Percentiles rank a stretch among this genome's conserved stretches.
Evolutionary conservation across 352 stramenopile species (phyloP).

Genomic region (Phytophthora sansomeana): DNA sequence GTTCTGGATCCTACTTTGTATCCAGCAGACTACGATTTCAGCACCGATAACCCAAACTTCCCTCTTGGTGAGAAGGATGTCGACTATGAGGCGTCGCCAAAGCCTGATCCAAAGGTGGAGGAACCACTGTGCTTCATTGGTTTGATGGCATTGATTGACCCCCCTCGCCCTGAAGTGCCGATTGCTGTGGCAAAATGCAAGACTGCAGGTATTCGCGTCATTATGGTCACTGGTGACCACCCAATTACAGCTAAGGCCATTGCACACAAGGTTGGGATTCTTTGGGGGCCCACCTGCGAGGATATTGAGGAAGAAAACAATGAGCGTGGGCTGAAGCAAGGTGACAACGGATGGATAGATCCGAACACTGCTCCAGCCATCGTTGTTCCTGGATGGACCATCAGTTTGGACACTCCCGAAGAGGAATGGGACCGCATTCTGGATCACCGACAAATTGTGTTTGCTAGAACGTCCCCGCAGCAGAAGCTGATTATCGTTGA

Average conservation of each 20-base stretch:
- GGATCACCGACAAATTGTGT: conserved; percentile 93
- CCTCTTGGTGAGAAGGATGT: conserved; percentile 86
- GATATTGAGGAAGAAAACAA: conserved; percentile 86
- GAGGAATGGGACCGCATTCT: conserved; percentile 91
- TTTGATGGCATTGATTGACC: conserved; percentile 96
- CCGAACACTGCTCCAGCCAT: conserved; percentile 78
- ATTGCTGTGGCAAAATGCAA: conserved; percentile 93
- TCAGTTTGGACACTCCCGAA: conserved; percentile 74
- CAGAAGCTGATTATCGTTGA: conserved; percentile 97
- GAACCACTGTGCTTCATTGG: conserved; percentile 92
- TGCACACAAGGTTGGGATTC: conserved; percentile 93
- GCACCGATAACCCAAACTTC: conserved; percentile 85
- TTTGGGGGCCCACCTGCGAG: conserved; percentile 89
- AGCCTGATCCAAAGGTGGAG: conserved; percentile 77
- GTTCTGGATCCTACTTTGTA: conserved; percentile 60
- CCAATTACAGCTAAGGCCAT: conserved; percentile 94
- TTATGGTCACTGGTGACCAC: conserved; percentile 96
- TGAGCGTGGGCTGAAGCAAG: conserved; percentile 57
- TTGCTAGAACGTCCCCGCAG: conserved; percentile 95
- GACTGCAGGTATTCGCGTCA: conserved; percentile 92
- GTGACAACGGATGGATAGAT: conserved; percentile 80
- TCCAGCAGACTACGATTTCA: conserved; percentile 69
- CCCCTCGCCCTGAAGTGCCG: conserved; percentile 90
- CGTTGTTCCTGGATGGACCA: conserved; percentile 86
- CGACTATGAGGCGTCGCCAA: conserved; percentile 75